A percentile compares a stretch with the other conserved stretches of the same genome.
phyloP scores from a whole-genome alignment of 2,329 filamentous ascomycete species.

The Scortechinia acanthostroma region DNA sequence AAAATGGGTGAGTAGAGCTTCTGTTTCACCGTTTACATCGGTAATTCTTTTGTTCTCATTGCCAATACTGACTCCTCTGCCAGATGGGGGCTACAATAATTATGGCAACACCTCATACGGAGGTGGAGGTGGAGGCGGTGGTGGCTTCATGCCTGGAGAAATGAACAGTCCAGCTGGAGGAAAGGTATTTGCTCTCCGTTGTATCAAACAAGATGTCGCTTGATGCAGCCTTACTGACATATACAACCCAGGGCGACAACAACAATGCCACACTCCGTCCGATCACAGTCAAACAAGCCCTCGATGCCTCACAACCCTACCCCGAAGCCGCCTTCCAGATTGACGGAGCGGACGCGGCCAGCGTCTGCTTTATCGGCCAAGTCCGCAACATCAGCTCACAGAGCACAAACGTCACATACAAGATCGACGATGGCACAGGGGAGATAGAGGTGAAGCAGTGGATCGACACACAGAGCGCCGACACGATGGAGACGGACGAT shows the following conservation, averaged over 20 bases:
- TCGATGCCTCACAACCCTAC: constrained; percentile 69
- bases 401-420: constrained; percentile 85
- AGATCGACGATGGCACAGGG: constrained; percentile 89
- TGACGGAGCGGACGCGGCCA: constrained; percentile 66
- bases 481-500: constrained; percentile 23
- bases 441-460: constrained; percentile 86
- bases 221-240: not conserved
- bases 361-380: constrained; percentile 83
- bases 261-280: constrained; percentile 82
- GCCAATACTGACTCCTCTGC: not conserved
- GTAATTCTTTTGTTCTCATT: too few relatives aligned
- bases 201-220: too few relatives aligned
- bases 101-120: not conserved
- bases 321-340: constrained; percentile 70
- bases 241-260: constrained; percentile 5
- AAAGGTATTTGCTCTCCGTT: too few relatives aligned
- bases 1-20: constrained; percentile 1
- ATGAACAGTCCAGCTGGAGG: not conserved
- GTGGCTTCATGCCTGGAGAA: constrained; percentile 1
- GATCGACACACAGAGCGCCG: constrained; percentile 59
- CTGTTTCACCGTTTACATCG: too few relatives aligned
- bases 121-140: not conserved
- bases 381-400: constrained; percentile 81
- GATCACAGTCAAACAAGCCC: constrained; percentile 89
- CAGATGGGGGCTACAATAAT: not conserved